phyloP scores from a whole-genome alignment of 2,329 filamentous ascomycete genomes.

The Colletotrichum paranaense region DNA sequence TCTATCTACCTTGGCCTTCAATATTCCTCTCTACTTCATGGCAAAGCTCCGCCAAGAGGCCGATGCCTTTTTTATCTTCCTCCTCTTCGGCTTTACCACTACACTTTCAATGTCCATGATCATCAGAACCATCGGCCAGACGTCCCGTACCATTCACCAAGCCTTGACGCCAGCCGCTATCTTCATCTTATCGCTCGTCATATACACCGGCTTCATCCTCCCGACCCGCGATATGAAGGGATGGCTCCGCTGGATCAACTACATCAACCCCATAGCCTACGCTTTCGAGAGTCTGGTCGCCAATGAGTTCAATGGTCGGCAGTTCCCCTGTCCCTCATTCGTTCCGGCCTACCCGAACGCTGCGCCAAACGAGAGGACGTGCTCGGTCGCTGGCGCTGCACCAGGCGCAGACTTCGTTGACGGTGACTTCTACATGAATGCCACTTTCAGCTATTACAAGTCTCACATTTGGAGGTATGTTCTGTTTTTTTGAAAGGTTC shows the following conservation, averaged over 20 bases:
- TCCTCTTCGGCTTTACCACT: constrained; percentile 60
- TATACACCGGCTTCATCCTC: constrained; percentile 66
- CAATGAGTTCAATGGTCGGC: constrained; percentile 69
- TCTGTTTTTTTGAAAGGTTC: background rate
- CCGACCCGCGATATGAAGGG: constrained; percentile 51
- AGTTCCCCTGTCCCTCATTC: constrained; percentile 49
- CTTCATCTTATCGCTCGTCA: constrained; percentile 62
- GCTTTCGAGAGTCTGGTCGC: constrained; percentile 74
- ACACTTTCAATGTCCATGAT: constrained; percentile 62
- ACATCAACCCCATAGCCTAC: constrained; percentile 64
- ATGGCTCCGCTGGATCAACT: constrained; percentile 66
- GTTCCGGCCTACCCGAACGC: constrained; percentile 38
- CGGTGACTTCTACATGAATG: constrained; percentile 56
- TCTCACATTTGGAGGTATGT: constrained; percentile 56
- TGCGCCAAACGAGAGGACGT: constrained; percentile 47
- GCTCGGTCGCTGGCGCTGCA: constrained; percentile 55
- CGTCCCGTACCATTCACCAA: constrained; percentile 62
- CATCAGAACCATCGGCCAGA: constrained; percentile 61
- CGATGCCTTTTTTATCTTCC: constrained; percentile 65
- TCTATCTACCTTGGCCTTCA: constrained; percentile 66
- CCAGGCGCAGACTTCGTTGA: constrained; percentile 54
- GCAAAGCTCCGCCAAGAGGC: constrained; percentile 67
- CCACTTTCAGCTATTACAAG: constrained; percentile 55
- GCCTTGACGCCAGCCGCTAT: constrained; percentile 64
- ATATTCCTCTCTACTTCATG: constrained; percentile 74